Conservation (phyloP, 768 basidiomycete species). For the Tulasnella sp. region DNA sequence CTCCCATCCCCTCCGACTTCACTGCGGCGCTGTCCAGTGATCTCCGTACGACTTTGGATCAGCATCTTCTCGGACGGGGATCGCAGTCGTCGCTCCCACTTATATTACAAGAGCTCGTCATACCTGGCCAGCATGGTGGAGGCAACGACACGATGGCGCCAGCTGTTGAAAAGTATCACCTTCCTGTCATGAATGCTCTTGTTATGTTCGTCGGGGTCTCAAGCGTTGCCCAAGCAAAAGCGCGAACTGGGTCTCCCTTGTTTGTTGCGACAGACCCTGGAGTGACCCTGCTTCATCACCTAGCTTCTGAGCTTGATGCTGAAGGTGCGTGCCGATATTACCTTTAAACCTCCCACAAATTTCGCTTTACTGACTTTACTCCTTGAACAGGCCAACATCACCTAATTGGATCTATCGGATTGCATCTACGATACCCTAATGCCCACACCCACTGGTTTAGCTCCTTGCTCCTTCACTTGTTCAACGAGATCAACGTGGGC, state of each 20-base stretch:
- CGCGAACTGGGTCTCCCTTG: constrained; percentile 66
- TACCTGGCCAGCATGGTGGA: not conserved
- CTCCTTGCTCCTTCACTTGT: constrained; percentile 78
- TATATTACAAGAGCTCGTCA: constrained; percentile 10
- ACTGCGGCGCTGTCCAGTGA: constrained; percentile 69
- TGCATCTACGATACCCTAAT: constrained; percentile 94
- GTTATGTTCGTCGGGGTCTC: constrained; percentile 96
- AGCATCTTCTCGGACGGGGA: constrained; percentile 70
- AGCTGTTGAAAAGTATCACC: constrained; percentile 60
- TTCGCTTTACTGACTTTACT: constrained; percentile 2
- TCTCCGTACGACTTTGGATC: constrained; percentile 69
- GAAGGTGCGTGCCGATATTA: constrained; percentile 55
- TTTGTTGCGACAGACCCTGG: constrained; percentile 79
- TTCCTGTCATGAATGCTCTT: constrained; percentile 83
- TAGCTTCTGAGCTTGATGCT: constrained; percentile 73
- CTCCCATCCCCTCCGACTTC: constrained; percentile 86
- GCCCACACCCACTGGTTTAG: constrained; percentile 99
- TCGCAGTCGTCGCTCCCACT: constrained; percentile 59
- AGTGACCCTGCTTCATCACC: constrained; percentile 71
- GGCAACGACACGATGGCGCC: constrained; percentile 26
- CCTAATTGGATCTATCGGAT: constrained; percentile 81
- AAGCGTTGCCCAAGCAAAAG: constrained; percentile 80
- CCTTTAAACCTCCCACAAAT: not conserved
- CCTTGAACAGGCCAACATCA: constrained; percentile 75
- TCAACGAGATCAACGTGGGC: constrained; percentile 66